Evolutionary conservation across 2,329 filamentous ascomycete genomes (phyloP).

Genomic region (Aspergillus japonicus): DNA sequence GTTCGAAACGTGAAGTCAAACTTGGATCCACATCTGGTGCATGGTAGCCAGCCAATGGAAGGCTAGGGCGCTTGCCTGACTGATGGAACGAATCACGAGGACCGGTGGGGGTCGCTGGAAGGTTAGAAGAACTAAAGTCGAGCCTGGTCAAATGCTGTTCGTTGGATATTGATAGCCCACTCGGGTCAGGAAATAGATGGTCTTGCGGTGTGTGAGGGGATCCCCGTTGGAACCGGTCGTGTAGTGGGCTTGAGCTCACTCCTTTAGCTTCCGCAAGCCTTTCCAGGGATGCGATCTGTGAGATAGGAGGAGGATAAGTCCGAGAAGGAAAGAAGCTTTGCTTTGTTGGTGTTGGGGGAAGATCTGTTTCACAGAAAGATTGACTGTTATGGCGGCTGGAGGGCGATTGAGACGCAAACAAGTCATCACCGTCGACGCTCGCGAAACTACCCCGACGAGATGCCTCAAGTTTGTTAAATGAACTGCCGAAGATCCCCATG

Average conservation of each 20-base stretch:
- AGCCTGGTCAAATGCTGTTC: slow-evolving; percentile 42
- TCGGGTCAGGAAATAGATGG: slow-evolving; percentile 72
- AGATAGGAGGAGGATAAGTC: slow-evolving; percentile 34
- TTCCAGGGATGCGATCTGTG: slow-evolving; percentile 36
- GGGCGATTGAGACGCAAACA: slow-evolving; percentile 58
- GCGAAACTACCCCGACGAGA: slow-evolving; percentile 69
- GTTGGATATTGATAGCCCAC: slow-evolving; percentile 74
- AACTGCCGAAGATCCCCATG: slow-evolving; percentile 61
- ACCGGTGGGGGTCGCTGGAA: slow-evolving; percentile 80
- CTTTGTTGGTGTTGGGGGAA: slow-evolving; percentile 95
- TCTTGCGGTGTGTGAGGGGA: slow-evolving; percentile 80
- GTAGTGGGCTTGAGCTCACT: slow-evolving; percentile 56
- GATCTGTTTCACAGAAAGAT: slow-evolving; percentile 63
- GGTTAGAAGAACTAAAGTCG: slow-evolving; percentile 46
- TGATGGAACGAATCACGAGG: slow-evolving; percentile 58
- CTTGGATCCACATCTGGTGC: slow-evolving; percentile 72
- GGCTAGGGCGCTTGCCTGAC: slow-evolving; percentile 61
- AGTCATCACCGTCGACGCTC: slow-evolving; percentile 77
- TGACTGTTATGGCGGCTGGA: slow-evolving; percentile 56
- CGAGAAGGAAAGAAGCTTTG: slow-evolving; percentile 39
- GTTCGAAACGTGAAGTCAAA: slow-evolving; percentile 73
- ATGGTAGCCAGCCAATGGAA: slow-evolving; percentile 69
- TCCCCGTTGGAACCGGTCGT: slow-evolving; percentile 52
- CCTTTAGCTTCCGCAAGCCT: slow-evolving; percentile 33
- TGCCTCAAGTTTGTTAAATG: slow-evolving; percentile 48